Evolutionary conservation across 768 basidiomycete genomes (phyloP), one percentile per base, ranked within the genome.

Genomic region (Botryobasidium botryosum): DNA sequence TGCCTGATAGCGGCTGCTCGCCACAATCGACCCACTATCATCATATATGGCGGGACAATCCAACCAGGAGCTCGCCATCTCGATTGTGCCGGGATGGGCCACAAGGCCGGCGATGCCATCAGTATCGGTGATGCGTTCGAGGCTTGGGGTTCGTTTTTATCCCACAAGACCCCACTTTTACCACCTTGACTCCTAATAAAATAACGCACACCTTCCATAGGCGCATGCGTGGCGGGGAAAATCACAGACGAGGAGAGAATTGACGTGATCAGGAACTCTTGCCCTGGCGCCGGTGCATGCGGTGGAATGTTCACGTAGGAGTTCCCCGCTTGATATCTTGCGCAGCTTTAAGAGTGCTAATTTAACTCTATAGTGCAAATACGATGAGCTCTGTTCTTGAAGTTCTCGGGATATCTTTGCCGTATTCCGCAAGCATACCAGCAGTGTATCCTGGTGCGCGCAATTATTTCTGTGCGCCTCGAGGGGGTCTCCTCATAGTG

Each of bases 331-430:
- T 5, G n/a, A 21, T 5, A 21, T 23, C 15, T 29, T 15, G 10
- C 26, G 13, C 10, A 8, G 32, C 23, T 36, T 36, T 13, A 20
- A 6, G 15, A 18, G 20, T 20, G 39, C 46, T 48, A 13, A 43
- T 39, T 20, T 21, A 31, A 32, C 17, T 48, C 40, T 47, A 40
- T 49, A 75, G 74, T 6, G 85, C 86, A 27, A 88, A 88, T 54
- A 87, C 85, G 1, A 87, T 88, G 85, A 82, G 80, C 50, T 77
- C 80, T 33, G 77, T 72, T 15, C 66, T 90, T 25, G 86, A 88
- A 58, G 81, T 75, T 4, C 68, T 91, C 45, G 87, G 86, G 21
- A 77, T 91, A 68, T 81, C 82, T 10, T 63, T 88, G 37, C 86
- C 84, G 0, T 87, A 80, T 58, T 87, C 85, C 12, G 51, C 56